These are phyloP conservation scores for Incumbomyces delicatus DNA, from an alignment of 2,329 filamentous ascomycete species.

Conservation along the genomic window DNA sequence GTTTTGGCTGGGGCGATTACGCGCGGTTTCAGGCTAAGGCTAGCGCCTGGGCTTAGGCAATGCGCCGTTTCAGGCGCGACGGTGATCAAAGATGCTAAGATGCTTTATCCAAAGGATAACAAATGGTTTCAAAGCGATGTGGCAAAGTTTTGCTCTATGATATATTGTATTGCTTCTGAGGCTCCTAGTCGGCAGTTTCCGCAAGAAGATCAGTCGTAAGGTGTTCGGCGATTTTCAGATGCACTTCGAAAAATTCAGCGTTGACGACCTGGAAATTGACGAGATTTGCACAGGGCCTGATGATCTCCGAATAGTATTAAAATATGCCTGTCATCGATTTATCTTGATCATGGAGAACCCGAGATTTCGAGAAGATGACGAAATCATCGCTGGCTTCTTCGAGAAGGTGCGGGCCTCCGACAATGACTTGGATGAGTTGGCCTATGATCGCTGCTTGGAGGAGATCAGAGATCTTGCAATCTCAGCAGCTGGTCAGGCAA, in stretches of 20 bases:
- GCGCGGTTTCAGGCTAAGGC: too few species aligned
- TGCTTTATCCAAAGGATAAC: too few species aligned
- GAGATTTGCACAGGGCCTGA: slow-evolving; percentile 9
- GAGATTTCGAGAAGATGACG: slow-evolving; percentile 5
- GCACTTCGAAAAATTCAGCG: background rate
- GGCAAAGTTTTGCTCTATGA: too few species aligned
- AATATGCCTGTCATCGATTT: slow-evolving; percentile 5
- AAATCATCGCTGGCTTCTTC: slow-evolving; percentile 9
- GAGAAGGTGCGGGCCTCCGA: slow-evolving; percentile 7
- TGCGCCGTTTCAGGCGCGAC: too few species aligned
- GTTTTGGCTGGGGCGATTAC: too few species aligned
- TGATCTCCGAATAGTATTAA: slow-evolving; percentile 7
- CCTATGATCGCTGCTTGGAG: slow-evolving; percentile 8
- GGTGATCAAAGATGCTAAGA: too few species aligned
- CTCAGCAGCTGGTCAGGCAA: background rate
- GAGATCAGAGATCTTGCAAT: slow-evolving; percentile 9
- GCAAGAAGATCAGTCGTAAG: too few species aligned
- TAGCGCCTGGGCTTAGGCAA: too few species aligned
- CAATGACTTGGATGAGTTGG: slow-evolving; percentile 8
- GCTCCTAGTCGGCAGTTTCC: too few species aligned
- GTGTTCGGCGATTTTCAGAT: too few species aligned
- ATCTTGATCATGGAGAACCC: slow-evolving; percentile 7
- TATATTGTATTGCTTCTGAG: too few species aligned
- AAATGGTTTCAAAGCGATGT: too few species aligned
- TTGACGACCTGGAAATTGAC: slow-evolving; percentile 7